phyloP scores from a whole-genome alignment of 192 early-diverging fungal species.

The Linnemannia exigua region DNA sequence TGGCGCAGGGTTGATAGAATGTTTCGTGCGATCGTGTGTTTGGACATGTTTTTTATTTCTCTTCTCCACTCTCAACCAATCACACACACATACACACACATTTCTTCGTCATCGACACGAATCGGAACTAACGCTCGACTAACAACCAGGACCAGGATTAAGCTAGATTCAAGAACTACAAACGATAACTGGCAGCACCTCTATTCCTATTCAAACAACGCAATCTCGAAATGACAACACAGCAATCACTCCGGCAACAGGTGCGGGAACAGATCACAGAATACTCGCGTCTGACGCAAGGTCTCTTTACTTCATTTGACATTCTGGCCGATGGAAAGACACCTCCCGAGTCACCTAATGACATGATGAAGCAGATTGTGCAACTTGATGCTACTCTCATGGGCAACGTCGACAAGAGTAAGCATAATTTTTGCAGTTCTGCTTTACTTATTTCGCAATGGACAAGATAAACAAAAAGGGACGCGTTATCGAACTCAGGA shows the following conservation, averaged over 20 bases:
- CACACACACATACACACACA: not conserved
- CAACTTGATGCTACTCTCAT: slow-evolving; percentile 60
- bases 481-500: too few species aligned
- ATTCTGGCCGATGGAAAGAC: slow-evolving; percentile 32
- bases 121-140: not conserved
- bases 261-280: slow-evolving; percentile 51
- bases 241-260: slow-evolving; percentile 47
- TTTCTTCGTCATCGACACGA: not conserved
- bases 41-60: not conserved
- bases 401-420: slow-evolving; percentile 65
- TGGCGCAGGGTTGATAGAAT: not conserved
- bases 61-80: not conserved
- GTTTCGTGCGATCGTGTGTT: not conserved
- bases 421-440: not conserved
- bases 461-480: not conserved
- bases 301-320: slow-evolving; percentile 33
- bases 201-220: too few species aligned
- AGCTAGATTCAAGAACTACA: not conserved
- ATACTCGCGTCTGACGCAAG: slow-evolving; percentile 46
- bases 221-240: slow-evolving; percentile 8
- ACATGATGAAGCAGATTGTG: slow-evolving; percentile 57
- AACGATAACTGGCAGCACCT: not conserved
- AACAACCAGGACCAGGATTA: not conserved
- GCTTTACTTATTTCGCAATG: not conserved
- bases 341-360: slow-evolving; percentile 38